These are phyloP conservation scores for Bolboschoenoplectus hybrid DNA, from an alignment of 202 grass and related monocot genomes.

Conservation along the genomic window DNA sequence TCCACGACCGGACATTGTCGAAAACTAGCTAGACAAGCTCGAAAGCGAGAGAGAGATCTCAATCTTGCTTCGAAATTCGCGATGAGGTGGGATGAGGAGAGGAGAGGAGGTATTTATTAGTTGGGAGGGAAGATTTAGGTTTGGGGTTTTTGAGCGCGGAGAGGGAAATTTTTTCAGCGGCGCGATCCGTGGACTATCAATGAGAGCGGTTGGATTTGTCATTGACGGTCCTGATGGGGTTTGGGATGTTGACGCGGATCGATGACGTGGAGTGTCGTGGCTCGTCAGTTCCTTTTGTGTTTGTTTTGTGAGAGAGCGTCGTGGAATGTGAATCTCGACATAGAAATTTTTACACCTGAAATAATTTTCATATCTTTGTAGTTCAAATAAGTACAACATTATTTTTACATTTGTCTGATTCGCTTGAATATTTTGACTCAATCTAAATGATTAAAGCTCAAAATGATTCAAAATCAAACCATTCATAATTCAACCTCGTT, in stretches of 20 bases:
- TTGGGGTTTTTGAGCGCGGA: constrained; percentile 28
- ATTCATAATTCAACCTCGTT: no score
- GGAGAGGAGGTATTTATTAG: constrained; percentile 34
- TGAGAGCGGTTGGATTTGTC: not conserved
- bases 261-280: constrained; percentile 46
- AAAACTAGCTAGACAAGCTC: not conserved
- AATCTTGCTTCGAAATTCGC: not conserved
- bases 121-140: not conserved
- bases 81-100: not conserved
- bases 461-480: no score
- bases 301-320: constrained; percentile 40
- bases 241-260: constrained; percentile 38
- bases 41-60: not conserved
- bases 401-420: no score
- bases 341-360: no score
- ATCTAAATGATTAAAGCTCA: no score
- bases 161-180: not conserved
- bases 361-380: no score
- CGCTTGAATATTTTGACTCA: no score
- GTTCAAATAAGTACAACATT: no score
- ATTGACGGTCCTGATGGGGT: not conserved
- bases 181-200: constrained; percentile 49
- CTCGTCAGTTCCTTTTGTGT: constrained; percentile 43
- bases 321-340: no score
- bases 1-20: constrained; percentile 65